Percentiles rank a stretch among this genome's conserved stretches.
phyloP scores from a whole-genome alignment of 1,284 basidiomycete genomes.

The Cryptococcus sp. region DNA sequence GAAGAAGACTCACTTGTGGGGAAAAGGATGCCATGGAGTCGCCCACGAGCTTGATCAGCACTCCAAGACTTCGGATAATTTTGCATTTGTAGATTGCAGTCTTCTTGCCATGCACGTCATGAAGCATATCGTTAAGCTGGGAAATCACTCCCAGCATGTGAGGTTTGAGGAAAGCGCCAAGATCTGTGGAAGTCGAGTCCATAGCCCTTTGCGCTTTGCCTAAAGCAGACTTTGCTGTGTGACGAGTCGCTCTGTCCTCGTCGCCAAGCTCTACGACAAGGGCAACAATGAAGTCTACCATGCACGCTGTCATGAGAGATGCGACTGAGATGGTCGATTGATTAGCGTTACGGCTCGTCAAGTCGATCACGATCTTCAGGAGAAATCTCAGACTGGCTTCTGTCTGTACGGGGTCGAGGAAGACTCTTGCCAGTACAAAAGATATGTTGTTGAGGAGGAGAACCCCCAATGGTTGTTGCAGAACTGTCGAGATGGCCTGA shows the following conservation, averaged over 20 bases:
- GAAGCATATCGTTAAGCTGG: slow-evolving; percentile 76
- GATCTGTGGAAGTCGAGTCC: slow-evolving; percentile 41
- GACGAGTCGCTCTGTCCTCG: slow-evolving; percentile 52
- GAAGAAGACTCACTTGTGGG: slow-evolving; percentile 67
- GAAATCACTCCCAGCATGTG: slow-evolving; percentile 81
- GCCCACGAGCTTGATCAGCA: slow-evolving; percentile 71
- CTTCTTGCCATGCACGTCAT: slow-evolving; percentile 75
- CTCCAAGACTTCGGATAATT: slow-evolving; percentile 77
- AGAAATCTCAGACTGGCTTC: slow-evolving; percentile 66
- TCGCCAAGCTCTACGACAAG: slow-evolving; percentile 77
- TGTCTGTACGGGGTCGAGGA: slow-evolving; percentile 63
- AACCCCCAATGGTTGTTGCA: slow-evolving; percentile 58
- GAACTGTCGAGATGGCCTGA: slow-evolving; percentile 57
- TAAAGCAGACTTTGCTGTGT: slow-evolving; percentile 65
- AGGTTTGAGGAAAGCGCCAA: slow-evolving; percentile 66
- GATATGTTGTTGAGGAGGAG: slow-evolving; percentile 66
- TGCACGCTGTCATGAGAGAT: slow-evolving; percentile 61
- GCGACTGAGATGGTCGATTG: slow-evolving; percentile 15
- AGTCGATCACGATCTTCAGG: slow-evolving; percentile 55
- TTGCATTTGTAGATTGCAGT: slow-evolving; percentile 66
- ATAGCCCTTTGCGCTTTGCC: slow-evolving; percentile 57
- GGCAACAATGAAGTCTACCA: slow-evolving; percentile 68
- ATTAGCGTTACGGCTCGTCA: slow-evolving; percentile 14
- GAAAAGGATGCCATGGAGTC: slow-evolving; percentile 70
- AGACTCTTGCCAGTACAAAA: slow-evolving; percentile 70